Evolutionary conservation across 306 rosid genomes (phyloP).

Genomic region (Dalbergia cultrata): DNA sequence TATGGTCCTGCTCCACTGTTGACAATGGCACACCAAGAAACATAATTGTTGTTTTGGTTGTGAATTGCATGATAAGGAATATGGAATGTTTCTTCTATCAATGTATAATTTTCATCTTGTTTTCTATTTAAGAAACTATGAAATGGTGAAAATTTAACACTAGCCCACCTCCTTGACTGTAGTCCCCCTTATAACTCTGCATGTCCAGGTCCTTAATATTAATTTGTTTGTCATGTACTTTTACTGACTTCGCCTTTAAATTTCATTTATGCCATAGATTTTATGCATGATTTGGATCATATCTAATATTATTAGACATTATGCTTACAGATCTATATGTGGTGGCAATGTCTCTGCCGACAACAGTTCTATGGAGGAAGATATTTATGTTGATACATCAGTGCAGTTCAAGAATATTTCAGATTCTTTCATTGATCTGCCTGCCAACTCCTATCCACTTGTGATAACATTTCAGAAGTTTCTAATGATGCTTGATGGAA

Average conservation of each 20-base stretch:
- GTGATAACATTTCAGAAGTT: slow-evolving; percentile 82
- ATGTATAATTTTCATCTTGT: background rate
- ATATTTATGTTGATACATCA: slow-evolving; percentile 62
- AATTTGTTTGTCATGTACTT: background rate
- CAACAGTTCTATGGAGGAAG: slow-evolving; percentile 48
- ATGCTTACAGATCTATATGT: slow-evolving; percentile 55
- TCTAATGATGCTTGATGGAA: slow-evolving; percentile 87
- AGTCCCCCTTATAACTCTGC: background rate
- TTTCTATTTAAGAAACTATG: background rate
- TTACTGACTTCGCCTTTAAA: background rate
- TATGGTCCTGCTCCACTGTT: background rate
- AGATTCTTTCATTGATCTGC: slow-evolving; percentile 67
- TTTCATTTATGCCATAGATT: background rate
- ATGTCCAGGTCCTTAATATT: too few relatives aligned
- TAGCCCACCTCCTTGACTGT: background rate
- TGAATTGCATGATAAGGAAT: background rate
- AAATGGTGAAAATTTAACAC: background rate
- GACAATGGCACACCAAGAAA: background rate
- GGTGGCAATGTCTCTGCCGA: slow-evolving; percentile 40
- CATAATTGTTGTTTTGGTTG: background rate
- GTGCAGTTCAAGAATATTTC: slow-evolving; percentile 60
- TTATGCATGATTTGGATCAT: background rate
- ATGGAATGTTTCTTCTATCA: background rate
- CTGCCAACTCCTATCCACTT: slow-evolving; percentile 66
- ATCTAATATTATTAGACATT: background rate